phyloP scores from a whole-genome alignment of 1,284 basidiomycete genomes.

The Vanrija humicola region DNA sequence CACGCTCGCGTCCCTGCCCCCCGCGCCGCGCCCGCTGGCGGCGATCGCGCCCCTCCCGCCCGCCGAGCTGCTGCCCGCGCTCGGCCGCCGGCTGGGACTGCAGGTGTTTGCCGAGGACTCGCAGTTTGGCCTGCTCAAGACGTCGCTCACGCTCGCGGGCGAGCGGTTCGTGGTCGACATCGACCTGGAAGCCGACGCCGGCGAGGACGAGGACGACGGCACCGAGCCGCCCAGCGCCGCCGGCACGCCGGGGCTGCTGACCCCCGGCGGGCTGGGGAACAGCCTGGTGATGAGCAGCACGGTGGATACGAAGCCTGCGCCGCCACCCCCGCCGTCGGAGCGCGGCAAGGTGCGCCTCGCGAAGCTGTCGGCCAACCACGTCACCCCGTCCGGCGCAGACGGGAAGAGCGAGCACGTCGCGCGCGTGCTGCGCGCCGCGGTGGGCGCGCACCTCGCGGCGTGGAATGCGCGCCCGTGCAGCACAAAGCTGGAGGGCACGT shows the following conservation, averaged over 20 bases:
- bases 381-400: constrained; percentile 22
- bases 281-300: background rate
- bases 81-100: constrained; percentile 27
- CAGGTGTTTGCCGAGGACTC: constrained; percentile 43
- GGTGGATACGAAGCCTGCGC: background rate
- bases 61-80: constrained; percentile 27
- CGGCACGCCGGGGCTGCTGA: background rate
- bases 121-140: constrained; percentile 41
- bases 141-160: constrained; percentile 39
- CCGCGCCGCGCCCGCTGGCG: constrained; percentile 16
- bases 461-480: constrained; percentile 25
- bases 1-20: constrained; percentile 12
- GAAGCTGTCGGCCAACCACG: constrained; percentile 37
- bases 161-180: constrained; percentile 42
- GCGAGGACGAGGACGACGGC: constrained; percentile 16
- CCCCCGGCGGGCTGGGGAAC: background rate
- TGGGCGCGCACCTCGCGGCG: constrained; percentile 27
- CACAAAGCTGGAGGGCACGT: constrained; percentile 11
- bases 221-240: constrained; percentile 10
- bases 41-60: constrained; percentile 19
- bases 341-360: constrained; percentile 26
- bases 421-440: constrained; percentile 9
- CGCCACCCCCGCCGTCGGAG: background rate
- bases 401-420: constrained; percentile 34
- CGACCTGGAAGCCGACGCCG: constrained; percentile 38